Evolutionary conservation across 495 filamentous ascomycete species (phyloP).

Genomic region (Lasiosphaeria hispida): DNA sequence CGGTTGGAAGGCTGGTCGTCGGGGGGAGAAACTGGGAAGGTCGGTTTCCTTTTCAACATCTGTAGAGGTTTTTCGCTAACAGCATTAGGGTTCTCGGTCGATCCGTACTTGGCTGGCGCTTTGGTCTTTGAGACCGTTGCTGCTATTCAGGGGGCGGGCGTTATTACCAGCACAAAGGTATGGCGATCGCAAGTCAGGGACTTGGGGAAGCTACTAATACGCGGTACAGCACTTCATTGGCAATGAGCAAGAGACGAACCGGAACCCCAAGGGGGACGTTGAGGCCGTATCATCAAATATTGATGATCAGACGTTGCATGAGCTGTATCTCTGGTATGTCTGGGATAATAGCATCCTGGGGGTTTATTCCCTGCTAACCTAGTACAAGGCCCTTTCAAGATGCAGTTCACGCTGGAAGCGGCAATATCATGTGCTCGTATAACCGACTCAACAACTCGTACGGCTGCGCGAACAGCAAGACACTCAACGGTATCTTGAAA

Average conservation of each 20-base stretch:
- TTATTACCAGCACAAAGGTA: slow-evolving; percentile 55
- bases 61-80: background rate
- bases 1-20: slow-evolving; percentile 49
- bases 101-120: slow-evolving; percentile 50
- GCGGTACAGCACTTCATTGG: slow-evolving; percentile 55
- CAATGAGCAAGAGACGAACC: slow-evolving; percentile 65
- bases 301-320: slow-evolving; percentile 67
- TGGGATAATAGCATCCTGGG: slow-evolving; percentile 40
- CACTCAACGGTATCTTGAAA: slow-evolving; percentile 62
- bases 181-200: slow-evolving; percentile 33
- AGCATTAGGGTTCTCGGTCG: slow-evolving; percentile 43
- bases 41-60: background rate
- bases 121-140: slow-evolving; percentile 45
- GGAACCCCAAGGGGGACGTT: slow-evolving; percentile 47
- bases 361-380: slow-evolving; percentile 4
- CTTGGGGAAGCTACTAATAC: background rate
- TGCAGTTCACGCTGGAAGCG: slow-evolving; percentile 59
- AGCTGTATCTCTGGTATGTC: slow-evolving; percentile 65
- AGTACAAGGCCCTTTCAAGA: slow-evolving; percentile 59
- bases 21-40: slow-evolving; percentile 60
- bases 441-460: slow-evolving; percentile 65
- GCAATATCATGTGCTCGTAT: slow-evolving; percentile 69
- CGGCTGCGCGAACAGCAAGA: slow-evolving; percentile 61
- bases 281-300: slow-evolving; percentile 59
- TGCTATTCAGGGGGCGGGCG: slow-evolving; percentile 53